Evolutionary conservation across 257 asterid genomes (phyloP), one percentile per base, ranked within the genome.

Genomic region (Fraxinus anomala): DNA sequence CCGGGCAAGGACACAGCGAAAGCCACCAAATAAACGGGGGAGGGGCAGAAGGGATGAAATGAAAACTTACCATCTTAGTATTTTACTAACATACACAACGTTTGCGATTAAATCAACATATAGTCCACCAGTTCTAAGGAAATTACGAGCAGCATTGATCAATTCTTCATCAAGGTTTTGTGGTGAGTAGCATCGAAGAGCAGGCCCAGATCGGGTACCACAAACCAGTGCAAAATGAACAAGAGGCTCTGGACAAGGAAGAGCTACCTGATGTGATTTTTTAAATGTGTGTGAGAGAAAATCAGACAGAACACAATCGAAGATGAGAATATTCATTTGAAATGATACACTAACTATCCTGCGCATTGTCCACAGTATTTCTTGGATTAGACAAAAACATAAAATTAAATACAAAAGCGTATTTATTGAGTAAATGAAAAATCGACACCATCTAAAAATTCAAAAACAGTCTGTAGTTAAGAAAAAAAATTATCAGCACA

Each of bases 161-260:
- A 94, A 70, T 83, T 94, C 97, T 85, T 88, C 90, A 72, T 94
- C 97, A 21, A 94, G 84, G 80, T 87, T 85, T 61, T 89, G 91
- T 6, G 97, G 91, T 37, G 98, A 89, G 87, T 92, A 92, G 89
- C 94, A 94, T 76, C 90, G 88, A 42, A 94, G 94, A 72, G 91
- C 91, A 42, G 97, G 98, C 67, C 97, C 93, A 8, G 98, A 92
- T 76, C 89, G 90, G 70, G 95, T 80, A 42, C 98, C 97, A 80
- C 75, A 73, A 56, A 83, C 92, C 65, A 92, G 87, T 34, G 97
- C 90, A 78, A 94, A 94, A 81, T 94, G 97, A 67, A 89, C 87
- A 26, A 94, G 97, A 74, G 98, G 97, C 86, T 94, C 98, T 23
- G 89, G 85, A 77, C 89, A 83, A 37, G 93, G 94, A 81, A 94